phyloP scores from a whole-genome alignment of 345 rosid species.

The Aegle marmelos region DNA sequence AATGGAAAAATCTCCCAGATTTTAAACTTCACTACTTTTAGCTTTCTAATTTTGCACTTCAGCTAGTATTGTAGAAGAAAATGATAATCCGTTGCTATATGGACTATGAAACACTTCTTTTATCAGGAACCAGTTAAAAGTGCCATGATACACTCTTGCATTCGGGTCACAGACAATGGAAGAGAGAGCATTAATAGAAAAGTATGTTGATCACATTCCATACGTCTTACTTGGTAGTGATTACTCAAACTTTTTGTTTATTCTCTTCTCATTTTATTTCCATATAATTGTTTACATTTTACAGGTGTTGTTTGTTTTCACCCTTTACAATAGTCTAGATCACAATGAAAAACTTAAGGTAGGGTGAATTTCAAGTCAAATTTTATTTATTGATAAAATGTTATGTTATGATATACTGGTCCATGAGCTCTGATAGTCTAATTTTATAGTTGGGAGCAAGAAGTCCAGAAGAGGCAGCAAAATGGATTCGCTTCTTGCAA shows the following conservation, averaged over 20 bases:
- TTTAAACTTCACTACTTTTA: neutral
- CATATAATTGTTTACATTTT: conserved; percentile 20
- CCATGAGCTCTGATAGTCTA: conserved; percentile 2
- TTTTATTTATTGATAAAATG: neutral
- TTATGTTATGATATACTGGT: neutral
- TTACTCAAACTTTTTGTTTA: neutral
- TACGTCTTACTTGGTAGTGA: neutral
- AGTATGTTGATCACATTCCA: conserved; percentile 32
- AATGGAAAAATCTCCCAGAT: neutral
- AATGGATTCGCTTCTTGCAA: conserved; percentile 73
- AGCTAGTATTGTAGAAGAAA: neutral
- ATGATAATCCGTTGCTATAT: neutral
- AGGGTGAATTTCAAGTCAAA: neutral
- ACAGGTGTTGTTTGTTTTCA: conserved; percentile 85
- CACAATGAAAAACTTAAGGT: conserved; percentile 86
- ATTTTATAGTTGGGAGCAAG: conserved; percentile 75
- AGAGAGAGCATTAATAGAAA: conserved; percentile 81
- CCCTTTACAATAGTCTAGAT: conserved; percentile 66
- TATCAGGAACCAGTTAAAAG: conserved; percentile 73
- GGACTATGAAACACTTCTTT: conserved; percentile 5
- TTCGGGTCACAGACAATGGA: conserved; percentile 89
- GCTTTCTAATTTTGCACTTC: neutral
- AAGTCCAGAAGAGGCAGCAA: conserved; percentile 93
- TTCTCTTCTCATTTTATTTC: conserved; percentile 5
- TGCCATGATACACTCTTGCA: conserved; percentile 62